These are phyloP conservation scores for Yarrowia sp. DNA, from an alignment of 805 yeast genomes.

Conservation along the genomic window DNA sequence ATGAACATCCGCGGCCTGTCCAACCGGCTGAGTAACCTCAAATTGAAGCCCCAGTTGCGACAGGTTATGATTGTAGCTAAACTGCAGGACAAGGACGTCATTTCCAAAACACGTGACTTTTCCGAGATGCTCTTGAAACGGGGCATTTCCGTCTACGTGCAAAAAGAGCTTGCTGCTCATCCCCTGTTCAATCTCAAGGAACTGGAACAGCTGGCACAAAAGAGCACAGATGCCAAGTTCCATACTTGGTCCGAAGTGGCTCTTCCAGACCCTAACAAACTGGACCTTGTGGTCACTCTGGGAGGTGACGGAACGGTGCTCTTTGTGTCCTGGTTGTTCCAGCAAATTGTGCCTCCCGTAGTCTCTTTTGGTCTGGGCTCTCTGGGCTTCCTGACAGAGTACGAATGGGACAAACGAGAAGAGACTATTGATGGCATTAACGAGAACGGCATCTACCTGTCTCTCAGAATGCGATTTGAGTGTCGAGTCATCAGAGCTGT, in stretches of 20 bases:
- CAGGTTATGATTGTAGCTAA: conserved; percentile 34
- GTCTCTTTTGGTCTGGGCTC: conserved; percentile 87
- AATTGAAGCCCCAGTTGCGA: conserved; percentile 31
- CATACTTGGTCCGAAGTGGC: conserved; percentile 31
- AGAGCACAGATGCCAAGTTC: conserved; percentile 23
- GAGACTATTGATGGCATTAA: conserved; percentile 40
- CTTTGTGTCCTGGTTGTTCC: conserved; percentile 82
- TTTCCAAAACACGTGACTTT: conserved; percentile 31
- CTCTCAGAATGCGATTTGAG: conserved; percentile 50
- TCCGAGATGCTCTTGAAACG: conserved; percentile 25
- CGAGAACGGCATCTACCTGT: conserved; percentile 46
- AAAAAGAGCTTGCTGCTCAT: conserved; percentile 30
- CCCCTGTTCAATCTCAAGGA: conserved; percentile 36
- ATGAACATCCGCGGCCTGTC: conserved; percentile 16
- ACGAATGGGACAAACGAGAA: conserved; percentile 44
- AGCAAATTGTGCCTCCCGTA: conserved; percentile 84
- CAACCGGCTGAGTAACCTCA: conserved; percentile 30
- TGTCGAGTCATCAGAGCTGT: conserved; percentile 46
- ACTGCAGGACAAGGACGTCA: conserved; percentile 30
- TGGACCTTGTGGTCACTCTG: conserved; percentile 63
- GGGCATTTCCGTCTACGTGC: not conserved
- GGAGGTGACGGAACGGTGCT: conserved; percentile 98
- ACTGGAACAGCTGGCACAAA: conserved; percentile 50
- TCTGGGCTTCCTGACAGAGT: conserved; percentile 84
- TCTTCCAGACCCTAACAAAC: conserved; percentile 45